Base-by-base conservation (phyloP, 2,329 filamentous ascomycete species). In the Aspergillus floridensis region DNA sequence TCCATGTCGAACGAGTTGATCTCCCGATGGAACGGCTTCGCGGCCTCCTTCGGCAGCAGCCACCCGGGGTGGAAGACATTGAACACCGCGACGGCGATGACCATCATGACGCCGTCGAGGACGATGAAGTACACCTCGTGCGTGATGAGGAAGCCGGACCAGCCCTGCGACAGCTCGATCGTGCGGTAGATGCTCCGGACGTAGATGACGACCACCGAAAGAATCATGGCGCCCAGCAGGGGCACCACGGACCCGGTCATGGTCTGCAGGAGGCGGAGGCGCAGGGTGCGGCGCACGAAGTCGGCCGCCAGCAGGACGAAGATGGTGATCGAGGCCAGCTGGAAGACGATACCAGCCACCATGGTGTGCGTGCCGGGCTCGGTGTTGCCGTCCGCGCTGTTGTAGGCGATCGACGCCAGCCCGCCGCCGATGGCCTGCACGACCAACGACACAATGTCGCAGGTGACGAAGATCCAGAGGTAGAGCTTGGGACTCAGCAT, bases 381-480 rank as follows among this genome's bases (percentile, higher is more conserved):
- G 62, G 81, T 83, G 53, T 76, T 64, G 32, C 82, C 83, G 31
- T 70, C 66, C 10, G 77, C 76, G 2, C 77, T 65, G 26, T 79
- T 78, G 1, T 81, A 81, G 59, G 66, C 74, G 19, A 52, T 65
- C 31, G 78, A 78, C 16, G 80, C 81, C 26, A 85, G 66, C 24
- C 80, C 83, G 29, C 84, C 84, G 26, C 84, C 84, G 8, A 80
- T 75, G 32, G 82, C 84, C 72, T 86, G 84, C 35, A 86, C 74
- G 58, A 79, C 73, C 35, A 86, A 81, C 5, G 82, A 85, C 60
- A 85, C 58, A 35, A 85, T 58, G 59, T 85, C 83, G 67, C 77
- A 80, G 41, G 80, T 80, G 66, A 84, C 82, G 67, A 82, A 83
- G 62, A 82, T 74, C 69, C 76, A 78, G 56, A 80, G 75, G 63